A percentile compares a stretch with the other conserved stretches of the same genome.
These are phyloP conservation scores for Phytophthora pisi DNA, from an alignment of 352 stramenopile species.

Conservation along the genomic window DNA sequence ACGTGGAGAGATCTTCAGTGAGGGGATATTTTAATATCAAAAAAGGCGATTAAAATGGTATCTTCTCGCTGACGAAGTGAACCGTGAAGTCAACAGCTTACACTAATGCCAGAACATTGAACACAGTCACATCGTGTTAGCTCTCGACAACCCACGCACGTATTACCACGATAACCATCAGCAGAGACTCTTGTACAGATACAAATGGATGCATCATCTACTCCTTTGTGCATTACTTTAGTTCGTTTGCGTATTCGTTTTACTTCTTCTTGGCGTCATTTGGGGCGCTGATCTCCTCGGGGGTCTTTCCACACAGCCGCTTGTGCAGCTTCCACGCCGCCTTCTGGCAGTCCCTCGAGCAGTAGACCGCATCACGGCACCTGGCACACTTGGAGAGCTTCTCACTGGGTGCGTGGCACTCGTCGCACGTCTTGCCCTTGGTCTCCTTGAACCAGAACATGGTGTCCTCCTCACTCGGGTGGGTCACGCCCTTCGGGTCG, in stretches of 20 bases:
- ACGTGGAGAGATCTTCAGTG: no score
- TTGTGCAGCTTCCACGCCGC: conserved; percentile 82
- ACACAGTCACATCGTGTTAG: neutral
- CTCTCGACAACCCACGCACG: neutral
- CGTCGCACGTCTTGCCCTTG: conserved; percentile 69
- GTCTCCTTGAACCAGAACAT: conserved; percentile 69
- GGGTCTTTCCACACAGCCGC: conserved; percentile 63
- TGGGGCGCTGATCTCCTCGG: conserved; percentile 49
- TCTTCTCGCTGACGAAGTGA: neutral
- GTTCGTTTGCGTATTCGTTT: conserved; percentile 3
- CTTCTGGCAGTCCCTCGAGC: conserved; percentile 84
- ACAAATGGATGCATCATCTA: conserved; percentile 2
- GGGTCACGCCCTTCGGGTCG: conserved; percentile 45
- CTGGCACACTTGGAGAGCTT: conserved; percentile 72
- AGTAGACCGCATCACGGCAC: conserved; percentile 76
- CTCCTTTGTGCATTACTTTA: conserved; percentile 11
- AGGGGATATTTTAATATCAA: neutral
- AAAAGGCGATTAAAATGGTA: neutral
- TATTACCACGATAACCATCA: neutral
- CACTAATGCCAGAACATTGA: no score
- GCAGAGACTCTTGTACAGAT: neutral
- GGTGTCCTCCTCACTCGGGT: conserved; percentile 60
- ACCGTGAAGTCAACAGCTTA: no score
- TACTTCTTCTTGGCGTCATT: conserved; percentile 24
- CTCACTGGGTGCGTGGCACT: conserved; percentile 53